Evolutionary conservation across 768 basidiomycete genomes (phyloP), one percentile per base, ranked within the genome.

Genomic region (Tephrocybe sp.): DNA sequence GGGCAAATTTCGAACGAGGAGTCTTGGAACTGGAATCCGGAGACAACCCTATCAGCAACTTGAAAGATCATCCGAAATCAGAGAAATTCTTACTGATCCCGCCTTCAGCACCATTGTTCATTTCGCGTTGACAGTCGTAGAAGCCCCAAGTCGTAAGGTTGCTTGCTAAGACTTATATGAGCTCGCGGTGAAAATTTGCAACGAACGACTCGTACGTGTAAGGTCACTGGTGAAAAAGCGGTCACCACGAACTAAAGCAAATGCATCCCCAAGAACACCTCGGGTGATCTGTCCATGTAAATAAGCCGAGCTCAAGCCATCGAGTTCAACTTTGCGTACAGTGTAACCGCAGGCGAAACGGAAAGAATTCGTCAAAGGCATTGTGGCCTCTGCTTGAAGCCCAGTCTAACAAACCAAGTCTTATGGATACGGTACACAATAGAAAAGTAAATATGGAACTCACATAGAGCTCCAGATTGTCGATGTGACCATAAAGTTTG

Each of bases 91-190:
- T n/a, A 60, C 58, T 57, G 27, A 55, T 41, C 13, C 55, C 33
- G 46, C 64, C 47, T 65, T 45, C 0, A 56, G 61, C 42, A 66
- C 73, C 47, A 55, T 61, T 30, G 63, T 66, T 45, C 58, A 59
- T 57, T 19, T 78, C 72, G 13, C 72, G 61, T 25, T 70, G 65
- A 53, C 72, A 75, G 48, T 80, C 79, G 19, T 73, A 63, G 64
- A 67, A 79, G 9, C 79, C 79, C 78, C 78, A 81, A 1, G 73
- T 60, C 0, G 79, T 80, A 37, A 80, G 52, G 54, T 75, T 71
- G 22, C 57, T 61, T 0, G 75, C 70, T 75, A 45, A 16, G 46
- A 49, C 31, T 15, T 19, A 30, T 41, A 30, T 13, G 23, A 29
- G n/a, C 13, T 22, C 9, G 16, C 9, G 3, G 13, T 15, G 27